A percentile compares a stretch with the other conserved stretches of the same genome.
These are phyloP conservation scores for Brasilioporus rufonigricans DNA, from an alignment of 768 basidiomycete species.

Conservation along the genomic window DNA sequence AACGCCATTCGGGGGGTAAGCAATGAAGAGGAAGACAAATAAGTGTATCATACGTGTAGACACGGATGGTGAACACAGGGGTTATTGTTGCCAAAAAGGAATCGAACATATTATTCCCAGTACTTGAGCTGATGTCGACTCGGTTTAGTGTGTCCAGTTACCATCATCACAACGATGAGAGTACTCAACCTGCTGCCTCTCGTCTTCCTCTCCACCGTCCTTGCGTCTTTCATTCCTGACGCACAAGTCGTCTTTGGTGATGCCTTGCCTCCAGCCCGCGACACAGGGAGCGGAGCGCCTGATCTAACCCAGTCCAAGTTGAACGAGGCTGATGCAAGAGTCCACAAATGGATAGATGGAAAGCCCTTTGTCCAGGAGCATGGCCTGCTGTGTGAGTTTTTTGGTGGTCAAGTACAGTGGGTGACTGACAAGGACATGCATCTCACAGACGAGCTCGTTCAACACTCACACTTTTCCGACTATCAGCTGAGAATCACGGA, in stretches of 20 bases:
- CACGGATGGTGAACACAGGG: not conserved
- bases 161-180: slow-evolving; percentile 37
- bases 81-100: not conserved
- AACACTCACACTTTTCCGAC: slow-evolving; percentile 47
- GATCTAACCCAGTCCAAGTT: slow-evolving; percentile 43
- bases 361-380: slow-evolving; percentile 68
- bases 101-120: not conserved
- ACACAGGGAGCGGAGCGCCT: slow-evolving; percentile 36
- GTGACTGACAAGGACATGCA: not conserved
- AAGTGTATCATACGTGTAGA: not conserved
- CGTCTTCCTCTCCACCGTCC: slow-evolving; percentile 33
- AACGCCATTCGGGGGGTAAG: slow-evolving; percentile 29
- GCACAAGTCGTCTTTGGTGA: slow-evolving; percentile 44
- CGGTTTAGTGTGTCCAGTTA: not conserved
- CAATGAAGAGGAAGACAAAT: not conserved
- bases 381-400: slow-evolving; percentile 63
- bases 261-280: slow-evolving; percentile 16
- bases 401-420: not conserved
- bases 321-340: slow-evolving; percentile 41
- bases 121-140: not conserved
- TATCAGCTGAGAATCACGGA: slow-evolving; percentile 63
- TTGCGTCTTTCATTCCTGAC: slow-evolving; percentile 41
- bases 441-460: slow-evolving; percentile 57
- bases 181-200: slow-evolving; percentile 33
- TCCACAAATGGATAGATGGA: slow-evolving; percentile 65